These are phyloP conservation scores for Turritis glabra DNA, from an alignment of 345 rosid genomes.

Conservation along the genomic window DNA sequence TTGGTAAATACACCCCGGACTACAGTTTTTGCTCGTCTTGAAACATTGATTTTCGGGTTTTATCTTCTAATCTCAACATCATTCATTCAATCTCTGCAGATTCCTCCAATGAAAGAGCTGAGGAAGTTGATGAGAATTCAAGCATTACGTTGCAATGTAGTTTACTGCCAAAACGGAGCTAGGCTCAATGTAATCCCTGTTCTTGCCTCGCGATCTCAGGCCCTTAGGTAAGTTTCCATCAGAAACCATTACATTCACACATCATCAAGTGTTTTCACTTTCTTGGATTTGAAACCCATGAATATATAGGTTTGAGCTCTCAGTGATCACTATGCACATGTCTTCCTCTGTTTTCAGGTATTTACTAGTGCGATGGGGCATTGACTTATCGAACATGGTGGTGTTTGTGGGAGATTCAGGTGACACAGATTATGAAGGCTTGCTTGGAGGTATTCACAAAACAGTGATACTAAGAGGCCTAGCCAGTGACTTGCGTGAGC, in stretches of 20 bases:
- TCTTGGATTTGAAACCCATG: neutral
- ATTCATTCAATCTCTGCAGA: constrained; percentile 37
- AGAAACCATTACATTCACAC: neutral
- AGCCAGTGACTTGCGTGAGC: constrained; percentile 45
- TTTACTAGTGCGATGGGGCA: constrained; percentile 66
- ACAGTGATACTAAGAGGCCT: constrained; percentile 54
- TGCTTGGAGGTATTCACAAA: constrained; percentile 72
- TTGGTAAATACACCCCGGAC: constrained; percentile 40
- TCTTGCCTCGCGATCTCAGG: constrained; percentile 79
- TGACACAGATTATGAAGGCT: constrained; percentile 75
- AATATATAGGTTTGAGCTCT: neutral
- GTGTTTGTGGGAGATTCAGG: constrained; percentile 73
- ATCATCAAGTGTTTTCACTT: neutral
- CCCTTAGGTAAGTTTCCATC: constrained; percentile 57
- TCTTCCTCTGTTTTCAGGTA: constrained; percentile 49
- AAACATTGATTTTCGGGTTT: neutral
- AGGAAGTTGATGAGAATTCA: constrained; percentile 69
- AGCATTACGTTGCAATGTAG: constrained; percentile 66
- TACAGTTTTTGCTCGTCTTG: neutral
- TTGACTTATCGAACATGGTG: constrained; percentile 57
- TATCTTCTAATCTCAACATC: constrained; percentile 1
- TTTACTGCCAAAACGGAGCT: constrained; percentile 66
- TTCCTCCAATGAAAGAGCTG: constrained; percentile 65
- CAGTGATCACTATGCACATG: neutral
- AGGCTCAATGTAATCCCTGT: constrained; percentile 69